A percentile compares a stretch with the other conserved stretches of the same genome.
Conservation (phyloP, 2,329 filamentous ascomycete species). For the Penicillium digitatum region DNA sequence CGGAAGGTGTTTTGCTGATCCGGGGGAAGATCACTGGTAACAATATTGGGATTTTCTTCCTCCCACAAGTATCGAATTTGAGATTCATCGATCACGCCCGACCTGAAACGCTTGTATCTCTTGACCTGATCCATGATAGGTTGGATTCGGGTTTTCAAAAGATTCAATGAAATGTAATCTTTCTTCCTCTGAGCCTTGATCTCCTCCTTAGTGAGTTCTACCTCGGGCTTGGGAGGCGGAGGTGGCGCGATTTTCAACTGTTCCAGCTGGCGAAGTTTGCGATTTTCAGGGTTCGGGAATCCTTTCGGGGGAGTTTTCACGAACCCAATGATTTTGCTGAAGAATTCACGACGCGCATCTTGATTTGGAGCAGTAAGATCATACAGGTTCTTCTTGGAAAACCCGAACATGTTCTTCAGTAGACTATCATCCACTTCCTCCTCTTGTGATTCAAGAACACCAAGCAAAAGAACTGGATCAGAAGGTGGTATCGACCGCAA, state of each 20-base stretch:
- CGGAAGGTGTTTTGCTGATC: slow-evolving; percentile 59
- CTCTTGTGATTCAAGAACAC: slow-evolving; percentile 70
- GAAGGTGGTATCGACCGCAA: slow-evolving; percentile 79
- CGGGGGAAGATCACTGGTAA: slow-evolving; percentile 57
- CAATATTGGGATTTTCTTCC: slow-evolving; percentile 68
- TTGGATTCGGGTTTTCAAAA: slow-evolving; percentile 82
- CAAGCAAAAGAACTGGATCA: slow-evolving; percentile 82
- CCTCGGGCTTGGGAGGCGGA: slow-evolving; percentile 59
- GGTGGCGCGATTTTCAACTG: slow-evolving; percentile 70
- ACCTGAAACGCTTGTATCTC: slow-evolving; percentile 84
- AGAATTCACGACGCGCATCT: slow-evolving; percentile 69
- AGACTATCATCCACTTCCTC: slow-evolving; percentile 61
- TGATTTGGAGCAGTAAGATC: slow-evolving; percentile 64
- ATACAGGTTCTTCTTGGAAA: slow-evolving; percentile 73
- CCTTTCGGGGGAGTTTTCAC: slow-evolving; percentile 75
- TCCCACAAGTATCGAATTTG: slow-evolving; percentile 78
- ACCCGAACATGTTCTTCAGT: slow-evolving; percentile 77
- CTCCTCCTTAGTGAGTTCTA: slow-evolving; percentile 70
- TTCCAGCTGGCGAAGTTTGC: slow-evolving; percentile 81
- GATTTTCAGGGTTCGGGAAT: slow-evolving; percentile 79
- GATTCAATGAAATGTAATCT: slow-evolving; percentile 79
- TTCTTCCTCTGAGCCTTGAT: slow-evolving; percentile 73
- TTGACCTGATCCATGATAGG: slow-evolving; percentile 98
- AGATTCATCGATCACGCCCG: slow-evolving; percentile 68
- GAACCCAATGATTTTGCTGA: slow-evolving; percentile 68